Conservation (phyloP, 148 eudicot genomes). For the Fagopyrum esculentum region DNA sequence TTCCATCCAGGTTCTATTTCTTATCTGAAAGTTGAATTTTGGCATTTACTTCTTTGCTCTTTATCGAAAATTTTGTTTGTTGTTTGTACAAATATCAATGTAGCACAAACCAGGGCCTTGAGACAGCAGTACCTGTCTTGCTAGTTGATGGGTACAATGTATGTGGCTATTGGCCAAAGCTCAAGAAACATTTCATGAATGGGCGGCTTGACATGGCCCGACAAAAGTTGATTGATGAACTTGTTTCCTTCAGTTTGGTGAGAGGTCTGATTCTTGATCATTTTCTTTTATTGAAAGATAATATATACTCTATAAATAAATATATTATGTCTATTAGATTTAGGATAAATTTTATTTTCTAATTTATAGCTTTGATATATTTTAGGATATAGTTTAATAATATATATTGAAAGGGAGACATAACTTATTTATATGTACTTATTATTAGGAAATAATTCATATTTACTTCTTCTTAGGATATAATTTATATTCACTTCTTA, state of each 20-base stretch:
- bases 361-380: too few species aligned
- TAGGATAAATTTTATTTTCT: too few species aligned
- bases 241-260: constrained; percentile 67
- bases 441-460: too few species aligned
- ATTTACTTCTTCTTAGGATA: too few species aligned
- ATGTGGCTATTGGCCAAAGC: constrained; percentile 90
- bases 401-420: too few species aligned
- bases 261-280: constrained; percentile 62
- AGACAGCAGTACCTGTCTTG: constrained; percentile 76
- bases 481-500: too few species aligned
- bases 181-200: constrained; percentile 83
- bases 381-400: too few species aligned
- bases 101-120: constrained; percentile 80
- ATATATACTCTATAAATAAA: too few species aligned
- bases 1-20: constrained; percentile 19
- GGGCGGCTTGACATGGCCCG: constrained; percentile 90
- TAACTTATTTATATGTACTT: too few species aligned
- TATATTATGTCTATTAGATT: too few species aligned
- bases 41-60: constrained; percentile 9
- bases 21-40: constrained; percentile 9
- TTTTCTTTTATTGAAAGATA: constrained; percentile 6
- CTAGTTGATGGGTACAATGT: constrained; percentile 99
- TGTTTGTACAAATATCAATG: constrained; percentile 15
- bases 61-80: constrained; percentile 15
- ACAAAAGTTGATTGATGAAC: constrained; percentile 87